These are phyloP conservation scores for Trichocladium antarcticum DNA, from an alignment of 495 filamentous ascomycete species.

Conservation along the genomic window DNA sequence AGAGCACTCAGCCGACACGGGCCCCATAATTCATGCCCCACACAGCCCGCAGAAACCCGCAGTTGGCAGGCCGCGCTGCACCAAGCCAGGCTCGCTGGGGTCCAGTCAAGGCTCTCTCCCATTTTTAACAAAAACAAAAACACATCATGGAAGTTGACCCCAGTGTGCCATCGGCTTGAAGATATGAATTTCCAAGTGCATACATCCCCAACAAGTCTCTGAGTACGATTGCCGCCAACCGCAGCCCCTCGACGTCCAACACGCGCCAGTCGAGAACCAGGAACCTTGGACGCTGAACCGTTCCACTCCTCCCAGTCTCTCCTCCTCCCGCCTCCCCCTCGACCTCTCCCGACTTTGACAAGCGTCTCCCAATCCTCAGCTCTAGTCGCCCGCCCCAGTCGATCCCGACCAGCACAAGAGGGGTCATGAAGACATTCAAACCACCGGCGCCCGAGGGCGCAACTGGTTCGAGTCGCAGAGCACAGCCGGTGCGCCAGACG, in stretches of 20 bases:
- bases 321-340: slow-evolving; percentile 1
- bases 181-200: slow-evolving; percentile 8
- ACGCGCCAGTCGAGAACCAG: not conserved
- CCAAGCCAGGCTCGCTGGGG: not conserved
- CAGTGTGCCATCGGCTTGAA: not conserved
- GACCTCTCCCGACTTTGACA: not conserved
- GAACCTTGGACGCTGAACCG: not conserved
- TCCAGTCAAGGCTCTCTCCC: slow-evolving; percentile 5
- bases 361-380: not conserved
- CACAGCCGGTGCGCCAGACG: slow-evolving; percentile 49
- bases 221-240: not conserved
- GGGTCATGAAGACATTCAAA: slow-evolving; percentile 44
- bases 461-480: slow-evolving; percentile 40
- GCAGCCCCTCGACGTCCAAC: not conserved
- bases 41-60: slow-evolving; percentile 10
- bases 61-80: not conserved
- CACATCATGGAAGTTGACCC: not conserved
- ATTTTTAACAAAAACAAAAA: slow-evolving; percentile 9
- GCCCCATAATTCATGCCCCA: slow-evolving; percentile 2
- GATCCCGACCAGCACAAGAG: not conserved
- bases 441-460: slow-evolving; percentile 31
- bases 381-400: no score
- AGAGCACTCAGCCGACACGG: not conserved
- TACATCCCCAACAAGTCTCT: not conserved
- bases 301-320: not conserved